Evolutionary conservation across 306 rosid genomes (phyloP).

Genomic region (Glycine tomentella): DNA sequence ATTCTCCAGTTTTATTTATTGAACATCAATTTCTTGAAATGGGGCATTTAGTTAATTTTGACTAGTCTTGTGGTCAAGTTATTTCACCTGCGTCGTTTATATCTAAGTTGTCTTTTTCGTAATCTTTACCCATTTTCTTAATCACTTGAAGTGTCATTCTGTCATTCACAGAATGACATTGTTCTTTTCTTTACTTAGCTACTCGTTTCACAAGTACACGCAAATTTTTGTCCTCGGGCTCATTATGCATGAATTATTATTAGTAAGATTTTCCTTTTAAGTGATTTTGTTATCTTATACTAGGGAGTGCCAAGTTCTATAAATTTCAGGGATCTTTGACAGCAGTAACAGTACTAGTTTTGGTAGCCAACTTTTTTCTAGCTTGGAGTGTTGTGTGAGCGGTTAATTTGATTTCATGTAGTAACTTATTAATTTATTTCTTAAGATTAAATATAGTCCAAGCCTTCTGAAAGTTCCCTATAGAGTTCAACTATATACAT

Average conservation of each 20-base stretch:
- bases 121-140: conserved; percentile 12
- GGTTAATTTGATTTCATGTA: not conserved
- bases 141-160: conserved; percentile 15
- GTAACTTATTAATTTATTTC: not conserved
- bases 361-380: not conserved
- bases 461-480: not conserved
- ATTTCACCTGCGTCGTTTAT: conserved; percentile 13
- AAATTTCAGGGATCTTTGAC: conserved; percentile 6
- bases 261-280: conserved; percentile 24
- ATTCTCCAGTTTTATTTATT: conserved; percentile 49
- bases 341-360: not conserved
- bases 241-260: conserved; percentile 13
- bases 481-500: not conserved
- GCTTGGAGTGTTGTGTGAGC: not conserved
- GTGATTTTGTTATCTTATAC: conserved; percentile 32
- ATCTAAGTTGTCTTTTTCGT: conserved; percentile 12
- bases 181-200: conserved; percentile 8
- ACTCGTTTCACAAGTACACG: conserved; percentile 40
- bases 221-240: conserved; percentile 31
- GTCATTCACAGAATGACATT: conserved; percentile 6
- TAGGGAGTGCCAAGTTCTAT: not conserved
- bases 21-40: not conserved
- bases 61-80: conserved; percentile 32
- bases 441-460: not conserved
- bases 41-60: conserved; percentile 33